Evolutionary conservation across 352 stramenopile genomes (phyloP), one percentile per base, ranked within the genome.

Genomic region (Phytophthora palmivora): DNA sequence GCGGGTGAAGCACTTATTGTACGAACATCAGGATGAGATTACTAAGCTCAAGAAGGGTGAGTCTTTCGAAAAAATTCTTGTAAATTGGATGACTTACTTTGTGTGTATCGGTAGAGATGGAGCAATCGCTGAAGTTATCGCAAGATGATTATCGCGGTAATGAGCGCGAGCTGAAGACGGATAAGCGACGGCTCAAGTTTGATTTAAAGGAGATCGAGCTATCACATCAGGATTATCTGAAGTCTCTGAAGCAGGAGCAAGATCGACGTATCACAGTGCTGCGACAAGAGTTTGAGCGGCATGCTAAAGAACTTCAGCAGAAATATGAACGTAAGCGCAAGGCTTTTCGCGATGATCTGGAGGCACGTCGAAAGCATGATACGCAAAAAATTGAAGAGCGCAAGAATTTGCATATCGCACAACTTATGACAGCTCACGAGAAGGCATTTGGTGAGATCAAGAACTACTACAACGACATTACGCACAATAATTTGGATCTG

Each of bases 391-490:
- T 98, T 32, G 94, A 98, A 62, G 89, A 98, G 64, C 73, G 78
- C 41, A 98, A 98, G 67, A 95, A 98, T 69, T 57, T 82, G 42
- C 94, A 98, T 63, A 98, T 98, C 41, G 87, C 91, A 14, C 70
- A 87, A 49, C 82, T 98, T 49, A 98, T 98, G 91, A 87, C 88
- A 12, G 81, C 82, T 2, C 95, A 98, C 63, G 89, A 98, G 61
- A 96, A 98, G 58, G 92, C 92, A 5, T 98, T 98, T 67, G 81
- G 82, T 1, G 95, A 98, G 62, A 98, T 98, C 74, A 98, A 98
- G 61, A 97, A 96, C 54, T 98, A 98, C 76, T 98, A 98, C 88
- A 98, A 97, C 70, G 94, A 98, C 60, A 98, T 98, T 59, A 98
- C 94, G 36, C 95, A 98, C 73, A 98, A 98, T 68, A 98, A 98